Conservation (phyloP, 805 yeast species). For the Sugiyamaella marilandica region DNA sequence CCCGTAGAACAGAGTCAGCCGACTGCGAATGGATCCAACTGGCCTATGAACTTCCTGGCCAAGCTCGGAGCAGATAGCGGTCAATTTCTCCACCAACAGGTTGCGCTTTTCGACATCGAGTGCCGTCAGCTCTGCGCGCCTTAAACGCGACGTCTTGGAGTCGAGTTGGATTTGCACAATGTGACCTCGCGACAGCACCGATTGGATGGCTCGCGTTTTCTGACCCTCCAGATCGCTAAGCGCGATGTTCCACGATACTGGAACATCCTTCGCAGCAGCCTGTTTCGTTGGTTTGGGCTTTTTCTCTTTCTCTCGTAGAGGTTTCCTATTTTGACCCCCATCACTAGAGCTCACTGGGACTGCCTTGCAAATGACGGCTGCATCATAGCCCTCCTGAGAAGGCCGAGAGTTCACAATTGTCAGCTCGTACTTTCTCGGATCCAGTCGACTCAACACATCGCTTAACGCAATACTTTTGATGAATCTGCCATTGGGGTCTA, state of each 20-base stretch:
- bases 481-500: constrained; percentile 16
- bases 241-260: constrained; percentile 32
- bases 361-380: constrained; percentile 24
- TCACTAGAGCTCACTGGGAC: constrained; percentile 8
- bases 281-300: constrained; percentile 11
- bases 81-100: constrained; percentile 23
- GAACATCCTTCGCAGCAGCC: constrained; percentile 20
- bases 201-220: constrained; percentile 30
- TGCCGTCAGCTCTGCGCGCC: constrained; percentile 13
- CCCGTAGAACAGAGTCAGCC: constrained; percentile 19
- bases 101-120: constrained; percentile 30
- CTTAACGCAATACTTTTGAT: constrained; percentile 12
- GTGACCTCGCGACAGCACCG: constrained; percentile 30
- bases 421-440: constrained; percentile 9
- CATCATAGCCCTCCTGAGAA: constrained; percentile 16
- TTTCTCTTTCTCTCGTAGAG: not conserved
- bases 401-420: constrained; percentile 21
- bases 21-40: constrained; percentile 22
- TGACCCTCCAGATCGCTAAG: constrained; percentile 30
- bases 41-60: constrained; percentile 23
- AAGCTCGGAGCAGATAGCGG: constrained; percentile 22
- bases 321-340: not conserved
- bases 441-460: constrained; percentile 11
- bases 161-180: constrained; percentile 25
- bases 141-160: constrained; percentile 11